Evolutionary conservation across 768 basidiomycete species (phyloP), one percentile per base, ranked within the genome.

Genomic region (Calocybe gangraenosa): DNA sequence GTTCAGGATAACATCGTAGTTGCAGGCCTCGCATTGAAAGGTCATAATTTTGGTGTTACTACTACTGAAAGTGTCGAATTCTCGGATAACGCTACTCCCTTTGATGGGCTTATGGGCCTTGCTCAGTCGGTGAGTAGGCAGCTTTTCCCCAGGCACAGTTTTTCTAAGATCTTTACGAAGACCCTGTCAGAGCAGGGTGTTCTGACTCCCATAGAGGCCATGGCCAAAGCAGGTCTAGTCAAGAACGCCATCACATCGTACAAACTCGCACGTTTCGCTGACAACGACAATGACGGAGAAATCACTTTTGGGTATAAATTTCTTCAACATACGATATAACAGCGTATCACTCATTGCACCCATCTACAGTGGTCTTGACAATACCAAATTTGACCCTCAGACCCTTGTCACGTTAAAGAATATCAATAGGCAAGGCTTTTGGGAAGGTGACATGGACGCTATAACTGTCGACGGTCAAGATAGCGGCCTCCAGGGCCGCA

Each of bases 71-170:
- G 74, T 39, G 55, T 61, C 0, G 79, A 88, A 25, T 90, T 92
- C 64, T 68, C 79, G 11, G 55, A 58, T 30, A 49, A 71, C 52
- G 42, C 49, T 1, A 69, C 70, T 32, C 67, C 75, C 1, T 87
- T 86, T 50, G 84, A 88, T 57, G 86, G 88, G 13, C 62, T 91
- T 30, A 84, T 89, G 81, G 87, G 88, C 28, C 71, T 87, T 38
- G 88, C 84, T 5, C 70, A 82, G 65, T 84, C 83, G 40, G 83
- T 82, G 50, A 42, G 76, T 67, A 21, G 18, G 13, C 25, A 11
- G 6, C 11, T 11, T 28, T 28, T 11, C 11, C 11, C 25, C 25
- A 28, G 25, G 25, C 17, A 13, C 8, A 31, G 23, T 42, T 30
- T 33, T 5, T 13, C 11, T 23, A 25, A n/a, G 20, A 44, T 13